Evolutionary conservation across 176 grass and related monocot species (phyloP), one percentile per base, ranked within the genome.

Genomic region (Carex kokanica): DNA sequence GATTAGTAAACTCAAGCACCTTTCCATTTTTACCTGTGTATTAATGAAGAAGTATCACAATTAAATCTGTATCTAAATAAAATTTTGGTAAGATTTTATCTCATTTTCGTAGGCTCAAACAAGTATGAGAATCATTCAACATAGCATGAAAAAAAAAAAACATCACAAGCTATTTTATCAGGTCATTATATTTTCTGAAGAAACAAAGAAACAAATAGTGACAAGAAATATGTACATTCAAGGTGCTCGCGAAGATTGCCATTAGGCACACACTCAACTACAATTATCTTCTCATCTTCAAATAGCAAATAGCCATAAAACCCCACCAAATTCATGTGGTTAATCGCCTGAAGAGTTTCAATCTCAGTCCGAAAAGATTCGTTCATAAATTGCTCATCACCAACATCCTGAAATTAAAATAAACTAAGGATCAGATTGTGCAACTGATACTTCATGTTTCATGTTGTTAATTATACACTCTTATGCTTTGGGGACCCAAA

Each of bases 201-300:
- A n/a, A 25, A 18, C 14, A 55, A 71, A 8, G 14, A 51, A n/a
- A 18, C 10, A 41, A 43, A 36, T 27, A 20, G 27, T 74, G 45
- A 0, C 16, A 84, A 60, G 41, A 60, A 64, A 85, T 53, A 81
- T 74, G 67, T 93, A 95, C 95, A 88, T 62, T 98, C 92, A 40
- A 98, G 92, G 68, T 98, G 92, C 24, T 98, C 86, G 38, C 92
- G 86, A 91, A 98, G 92, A 83, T 90, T 98, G 38, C 92, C 92
- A 83, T 98, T 95, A 38, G 95, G 82, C 72, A 93, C 79, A 61
- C 70, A 93, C 45, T 98, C 95, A 40, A 98, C 91, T 66, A 98
- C 87, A 74, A 98, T 90, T 71, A 98, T 83, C 69, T 94, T 94
- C 88, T 98, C 95, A 49, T 90, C 92, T 55, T 92, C 89, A 78